Evolutionary conservation across 2,329 filamentous ascomycete species (phyloP), one percentile per base, ranked within the genome.

Genomic region (Chrysosporium keratinophilum): DNA sequence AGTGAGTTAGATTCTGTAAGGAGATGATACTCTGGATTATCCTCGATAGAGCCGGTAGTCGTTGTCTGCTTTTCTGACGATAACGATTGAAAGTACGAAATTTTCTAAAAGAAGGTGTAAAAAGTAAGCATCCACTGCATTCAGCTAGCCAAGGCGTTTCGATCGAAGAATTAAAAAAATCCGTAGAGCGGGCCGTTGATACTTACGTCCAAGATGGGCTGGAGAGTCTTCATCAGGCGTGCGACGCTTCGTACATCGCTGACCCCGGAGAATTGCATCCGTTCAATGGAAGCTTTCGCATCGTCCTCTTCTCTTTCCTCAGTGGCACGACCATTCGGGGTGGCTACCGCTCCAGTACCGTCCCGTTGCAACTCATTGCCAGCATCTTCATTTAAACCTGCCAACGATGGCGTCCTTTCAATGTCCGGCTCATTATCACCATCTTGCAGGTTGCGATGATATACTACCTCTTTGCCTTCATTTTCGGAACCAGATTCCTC

Each of bases 21-120:
- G 35, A 95, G 81, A 68, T 88, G 83, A 70, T 95, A 95, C 68
- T 95, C 89, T 50, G 88, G 88, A 63, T 95, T 89, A 65, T 95
- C 88, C 70, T 95, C 89, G 63, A 95, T 83, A 53, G 87, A 90
- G 62, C 89, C 88, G 57, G 93, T 75, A 62, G 83, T 79, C 19
- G 77, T 80, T 31, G 78, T 80, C 60, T 78, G 80, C 54, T 82
- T 77, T 51, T 81, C 77, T 34, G 83, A 78, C 3, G 85, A 78
- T 63, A 87, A 77, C 41, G 79, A 80, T 71, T 87, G 82, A 71
- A 83, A 93, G 63, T 86, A 76, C 67, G 79, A 76, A 69, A 94
- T 90, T 84, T 88, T 87, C 87, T 93, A 75, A 66, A 75, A 65
- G 64, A 75, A 65, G 64, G 68, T 68, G 68, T 69, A 71, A 69